phyloP scores from a whole-genome alignment of 805 yeast genomes.

The Kodamaea laetipori region DNA sequence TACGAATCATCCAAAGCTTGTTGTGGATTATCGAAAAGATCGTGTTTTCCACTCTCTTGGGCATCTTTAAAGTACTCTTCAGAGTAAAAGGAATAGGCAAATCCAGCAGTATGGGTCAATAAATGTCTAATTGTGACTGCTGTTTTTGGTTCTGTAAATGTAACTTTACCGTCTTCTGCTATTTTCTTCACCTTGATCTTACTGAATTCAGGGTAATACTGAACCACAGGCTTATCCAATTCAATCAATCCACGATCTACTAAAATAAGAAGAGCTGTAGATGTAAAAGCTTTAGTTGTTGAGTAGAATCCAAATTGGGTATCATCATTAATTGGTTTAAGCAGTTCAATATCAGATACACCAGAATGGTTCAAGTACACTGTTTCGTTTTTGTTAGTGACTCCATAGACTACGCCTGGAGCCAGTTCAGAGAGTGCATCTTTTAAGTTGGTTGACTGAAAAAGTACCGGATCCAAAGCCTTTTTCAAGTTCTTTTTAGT shows the following conservation, averaged over 20 bases:
- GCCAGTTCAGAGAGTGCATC: neutral
- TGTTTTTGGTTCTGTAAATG: constrained; percentile 23
- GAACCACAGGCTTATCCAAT: constrained; percentile 35
- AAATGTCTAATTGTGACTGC: constrained; percentile 36
- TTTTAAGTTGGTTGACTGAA: neutral
- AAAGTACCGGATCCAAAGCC: constrained; percentile 4
- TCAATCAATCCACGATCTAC: constrained; percentile 33
- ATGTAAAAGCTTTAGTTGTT: constrained; percentile 38
- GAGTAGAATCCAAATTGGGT: constrained; percentile 27
- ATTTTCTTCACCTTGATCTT: constrained; percentile 23
- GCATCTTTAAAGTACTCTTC: neutral
- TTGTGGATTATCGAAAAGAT: neutral
- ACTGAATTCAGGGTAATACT: constrained; percentile 34
- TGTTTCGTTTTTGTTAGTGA: constrained; percentile 25
- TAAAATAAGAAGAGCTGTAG: constrained; percentile 35
- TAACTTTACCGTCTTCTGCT: constrained; percentile 24
- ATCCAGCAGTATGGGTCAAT: constrained; percentile 31
- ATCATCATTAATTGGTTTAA: constrained; percentile 20
- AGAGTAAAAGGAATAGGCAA: constrained; percentile 22
- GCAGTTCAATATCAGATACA: constrained; percentile 19
- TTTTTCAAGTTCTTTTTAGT: neutral
- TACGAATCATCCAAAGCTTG: constrained; percentile 5
- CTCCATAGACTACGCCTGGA: constrained; percentile 20
- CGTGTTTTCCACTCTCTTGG: constrained; percentile 1
- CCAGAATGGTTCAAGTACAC: constrained; percentile 22